phyloP scores from a whole-genome alignment of 352 stramenopile genomes.

The Pythium insidiosum region DNA sequence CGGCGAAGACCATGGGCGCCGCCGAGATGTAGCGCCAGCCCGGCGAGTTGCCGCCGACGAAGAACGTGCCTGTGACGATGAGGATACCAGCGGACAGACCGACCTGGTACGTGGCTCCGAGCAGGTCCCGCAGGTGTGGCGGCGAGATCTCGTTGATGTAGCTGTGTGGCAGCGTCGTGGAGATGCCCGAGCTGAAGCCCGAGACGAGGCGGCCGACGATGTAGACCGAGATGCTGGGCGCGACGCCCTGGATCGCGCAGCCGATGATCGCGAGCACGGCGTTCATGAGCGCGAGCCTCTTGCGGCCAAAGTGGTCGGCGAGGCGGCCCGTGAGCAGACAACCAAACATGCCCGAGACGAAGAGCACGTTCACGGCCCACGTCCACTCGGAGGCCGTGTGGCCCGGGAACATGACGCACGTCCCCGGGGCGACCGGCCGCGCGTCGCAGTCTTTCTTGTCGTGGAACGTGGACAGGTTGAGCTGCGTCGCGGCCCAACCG shows the following conservation, averaged over 20 bases:
- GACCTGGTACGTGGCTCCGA: conserved; percentile 34
- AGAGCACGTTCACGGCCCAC: conserved; percentile 40
- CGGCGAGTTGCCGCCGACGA: conserved; percentile 30
- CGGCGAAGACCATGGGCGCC: conserved; percentile 35
- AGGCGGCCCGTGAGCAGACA: conserved; percentile 23
- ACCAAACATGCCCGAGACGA: conserved; percentile 45
- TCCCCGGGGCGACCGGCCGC: conserved; percentile 23
- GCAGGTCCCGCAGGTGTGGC: conserved; percentile 21
- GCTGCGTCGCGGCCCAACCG: conserved; percentile 45
- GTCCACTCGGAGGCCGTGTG: conserved; percentile 48
- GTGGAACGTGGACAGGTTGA: conserved; percentile 42
- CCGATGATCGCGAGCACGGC: conserved; percentile 29
- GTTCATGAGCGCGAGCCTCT: conserved; percentile 24
- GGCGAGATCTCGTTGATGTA: conserved; percentile 24
- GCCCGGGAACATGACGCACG: conserved; percentile 53
- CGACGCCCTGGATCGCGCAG: conserved; percentile 20
- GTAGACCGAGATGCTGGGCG: conserved; percentile 27
- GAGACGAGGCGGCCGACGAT: conserved; percentile 29
- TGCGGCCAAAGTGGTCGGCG: conserved; percentile 37
- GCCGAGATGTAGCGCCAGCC: conserved; percentile 47
- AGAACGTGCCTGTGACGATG: conserved; percentile 35
- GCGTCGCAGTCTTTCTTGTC: conserved; percentile 28
- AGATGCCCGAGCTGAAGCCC: conserved; percentile 38
- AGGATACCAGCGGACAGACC: conserved; percentile 35
- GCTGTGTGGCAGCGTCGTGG: conserved; percentile 14